Conservation (phyloP, 805 yeast species). For the Saturnispora serradocipensis region DNA sequence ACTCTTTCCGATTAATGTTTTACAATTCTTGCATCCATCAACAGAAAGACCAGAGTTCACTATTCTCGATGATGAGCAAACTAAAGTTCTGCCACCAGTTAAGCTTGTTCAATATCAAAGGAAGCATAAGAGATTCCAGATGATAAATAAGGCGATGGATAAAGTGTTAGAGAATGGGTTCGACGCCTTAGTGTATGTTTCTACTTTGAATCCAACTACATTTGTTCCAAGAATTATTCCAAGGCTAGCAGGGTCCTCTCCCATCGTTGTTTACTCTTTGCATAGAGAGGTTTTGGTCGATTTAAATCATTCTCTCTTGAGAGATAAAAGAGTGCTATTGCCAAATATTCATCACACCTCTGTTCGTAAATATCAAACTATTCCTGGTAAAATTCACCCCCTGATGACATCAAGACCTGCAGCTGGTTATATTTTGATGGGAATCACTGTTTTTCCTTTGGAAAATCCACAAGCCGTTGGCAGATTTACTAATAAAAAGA, state of each 20-base stretch:
- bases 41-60: constrained; percentile 36
- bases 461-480: constrained; percentile 61
- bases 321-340: constrained; percentile 65
- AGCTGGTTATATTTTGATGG: constrained; percentile 82
- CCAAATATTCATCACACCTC: constrained; percentile 77
- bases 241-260: constrained; percentile 74
- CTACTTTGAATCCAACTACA: constrained; percentile 62
- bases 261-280: constrained; percentile 74
- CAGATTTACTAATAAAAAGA: constrained; percentile 43
- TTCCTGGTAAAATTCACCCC: constrained; percentile 92
- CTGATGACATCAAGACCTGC: constrained; percentile 87
- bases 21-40: constrained; percentile 80
- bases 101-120: constrained; percentile 61
- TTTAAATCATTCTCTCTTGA: constrained; percentile 56
- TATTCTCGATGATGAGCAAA: constrained; percentile 41
- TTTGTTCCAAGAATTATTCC: constrained; percentile 55
- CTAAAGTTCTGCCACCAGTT: constrained; percentile 45
- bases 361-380: constrained; percentile 82
- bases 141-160: constrained; percentile 41
- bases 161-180: constrained; percentile 44
- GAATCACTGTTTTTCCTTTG: constrained; percentile 67
- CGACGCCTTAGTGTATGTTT: constrained; percentile 68
- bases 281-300: constrained; percentile 73
- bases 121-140: constrained; percentile 48
- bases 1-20: constrained; percentile 47